A percentile compares a stretch with the other conserved stretches of the same genome.
These are phyloP conservation scores for Rhodamnia argentea DNA, from an alignment of 345 rosid genomes.

Conservation along the genomic window DNA sequence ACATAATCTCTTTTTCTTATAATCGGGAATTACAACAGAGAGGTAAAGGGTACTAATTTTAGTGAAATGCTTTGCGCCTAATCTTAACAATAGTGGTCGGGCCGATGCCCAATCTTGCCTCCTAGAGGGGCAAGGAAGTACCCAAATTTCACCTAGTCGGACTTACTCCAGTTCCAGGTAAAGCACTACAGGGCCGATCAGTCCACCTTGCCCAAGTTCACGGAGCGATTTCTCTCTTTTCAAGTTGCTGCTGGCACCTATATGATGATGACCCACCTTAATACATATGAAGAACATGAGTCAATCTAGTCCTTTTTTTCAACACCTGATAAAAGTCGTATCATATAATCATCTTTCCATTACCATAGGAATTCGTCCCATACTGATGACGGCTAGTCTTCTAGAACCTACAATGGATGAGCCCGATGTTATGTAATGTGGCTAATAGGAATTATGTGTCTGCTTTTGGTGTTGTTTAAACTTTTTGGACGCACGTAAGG, in stretches of 20 bases:
- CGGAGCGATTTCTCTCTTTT: constrained; percentile 14
- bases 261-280: neutral
- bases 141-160: constrained; percentile 78
- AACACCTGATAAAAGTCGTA: neutral
- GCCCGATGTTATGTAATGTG: neutral
- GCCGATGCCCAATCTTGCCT: constrained; percentile 41
- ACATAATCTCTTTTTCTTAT: too few relatives aligned
- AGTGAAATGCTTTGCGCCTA: too few relatives aligned
- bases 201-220: constrained; percentile 26
- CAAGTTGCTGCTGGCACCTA: neutral
- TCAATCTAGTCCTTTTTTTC: neutral
- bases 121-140: constrained; percentile 20
- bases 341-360: neutral
- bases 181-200: constrained; percentile 33
- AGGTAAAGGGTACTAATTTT: too few relatives aligned
- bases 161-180: constrained; percentile 40
- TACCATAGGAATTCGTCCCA: neutral
- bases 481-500: neutral
- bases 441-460: neutral
- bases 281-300: neutral
- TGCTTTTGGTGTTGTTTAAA: neutral
- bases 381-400: neutral
- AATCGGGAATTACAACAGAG: too few relatives aligned
- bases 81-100: too few relatives aligned
- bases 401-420: neutral